phyloP scores from a whole-genome alignment of 257 asterid species.

The Parsonsia alboflavescens region DNA sequence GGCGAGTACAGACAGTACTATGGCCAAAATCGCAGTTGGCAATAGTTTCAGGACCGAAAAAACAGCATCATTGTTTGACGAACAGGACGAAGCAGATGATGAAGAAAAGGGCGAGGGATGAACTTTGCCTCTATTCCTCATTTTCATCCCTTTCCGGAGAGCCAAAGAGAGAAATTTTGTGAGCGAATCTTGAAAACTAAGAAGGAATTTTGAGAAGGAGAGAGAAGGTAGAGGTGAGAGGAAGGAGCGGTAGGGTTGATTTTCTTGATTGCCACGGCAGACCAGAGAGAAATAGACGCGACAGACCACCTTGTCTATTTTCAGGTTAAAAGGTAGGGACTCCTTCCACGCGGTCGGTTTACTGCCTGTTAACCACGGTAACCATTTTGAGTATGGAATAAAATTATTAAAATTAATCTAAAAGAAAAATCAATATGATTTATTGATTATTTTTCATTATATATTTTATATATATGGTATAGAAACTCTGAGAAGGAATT shows the following conservation, averaged over 20 bases:
- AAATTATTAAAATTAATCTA: too few species aligned
- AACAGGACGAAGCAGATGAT: constrained; percentile 9
- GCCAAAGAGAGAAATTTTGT: neutral
- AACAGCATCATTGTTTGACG: constrained; percentile 13
- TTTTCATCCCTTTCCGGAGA: constrained; percentile 24
- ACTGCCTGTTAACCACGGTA: neutral
- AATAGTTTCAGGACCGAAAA: constrained; percentile 40
- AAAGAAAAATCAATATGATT: too few species aligned
- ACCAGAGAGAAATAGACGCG: constrained; percentile 5
- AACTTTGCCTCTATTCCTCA: constrained; percentile 74
- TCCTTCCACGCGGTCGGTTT: neutral
- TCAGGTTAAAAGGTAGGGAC: constrained; percentile 1
- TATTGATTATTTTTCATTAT: too few species aligned
- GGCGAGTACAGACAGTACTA: constrained; percentile 40
- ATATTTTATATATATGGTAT: too few species aligned
- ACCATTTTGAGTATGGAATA: neutral
- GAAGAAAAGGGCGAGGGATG: constrained; percentile 43
- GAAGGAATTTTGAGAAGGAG: neutral
- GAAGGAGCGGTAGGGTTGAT: constrained; percentile 23
- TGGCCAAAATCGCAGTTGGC: constrained; percentile 58
- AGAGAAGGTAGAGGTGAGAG: neutral
- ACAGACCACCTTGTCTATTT: neutral
- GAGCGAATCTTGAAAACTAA: neutral
- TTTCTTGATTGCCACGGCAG: constrained; percentile 38
- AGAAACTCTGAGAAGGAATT: too few species aligned